Base-by-base conservation (phyloP, 129 eudicot species). In the Apium graveolens region DNA sequence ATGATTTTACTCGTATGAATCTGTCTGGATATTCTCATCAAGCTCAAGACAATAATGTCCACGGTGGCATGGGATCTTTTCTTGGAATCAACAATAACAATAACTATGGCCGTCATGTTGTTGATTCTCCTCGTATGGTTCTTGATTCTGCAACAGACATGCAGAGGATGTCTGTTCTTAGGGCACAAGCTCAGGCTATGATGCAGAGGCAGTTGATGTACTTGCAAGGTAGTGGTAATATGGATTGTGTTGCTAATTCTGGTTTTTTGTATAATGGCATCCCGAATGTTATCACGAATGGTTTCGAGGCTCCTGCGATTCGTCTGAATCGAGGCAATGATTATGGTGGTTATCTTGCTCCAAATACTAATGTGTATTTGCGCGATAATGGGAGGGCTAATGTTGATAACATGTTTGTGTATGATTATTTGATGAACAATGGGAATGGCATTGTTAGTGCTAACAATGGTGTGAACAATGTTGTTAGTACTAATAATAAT, bases 1-100 rank as follows among this genome's bases (percentile, higher is more conserved):
- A 83, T 14, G 78, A 79, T 68, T 87, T 87, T 43, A 60, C 57
- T 43, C 79, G 79, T 0, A 78, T 87, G 17, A 80, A 27, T 49
- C 63, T 87, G 8, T 66, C 84, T 12, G 46, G 72, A 31, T 77
- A 71, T 37, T 21, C 31, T 31, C 27, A 77, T 8, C 74, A 76
- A 10, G 17, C 86, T 10, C 72, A 32, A 31, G 72, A 31, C 39
- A 32, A 27, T 7, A 12, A 66, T 32, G 9, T 11, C 69, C 76
- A 41, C 14, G 70, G 45, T 27, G 75, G 75, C 24, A 46, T 5
- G 34, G 77, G 70, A 27, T 42, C 79, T 14, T 32, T 26, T 53
- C 70, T 76, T 27, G 65, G 81, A 60, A 79, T 68, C 78, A 76
- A 60, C 43, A 27, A 0, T 37, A 70, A 32, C 7, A 27, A 32